phyloP scores from a whole-genome alignment of 2,329 filamentous ascomycete species.

The Neopestalotiopsis sp. region DNA sequence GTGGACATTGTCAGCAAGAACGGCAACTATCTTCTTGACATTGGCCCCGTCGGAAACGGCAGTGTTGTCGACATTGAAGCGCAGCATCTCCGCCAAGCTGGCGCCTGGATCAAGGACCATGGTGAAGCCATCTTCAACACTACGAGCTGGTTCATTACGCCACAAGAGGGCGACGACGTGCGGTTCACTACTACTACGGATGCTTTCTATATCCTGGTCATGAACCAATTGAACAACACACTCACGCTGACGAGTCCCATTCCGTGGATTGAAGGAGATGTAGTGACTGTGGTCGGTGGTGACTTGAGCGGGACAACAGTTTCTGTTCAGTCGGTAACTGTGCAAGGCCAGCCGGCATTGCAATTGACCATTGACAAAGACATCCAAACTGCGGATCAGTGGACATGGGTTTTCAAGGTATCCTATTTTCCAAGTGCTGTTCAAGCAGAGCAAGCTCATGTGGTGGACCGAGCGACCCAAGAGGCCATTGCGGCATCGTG shows the following conservation, averaged over 20 bases:
- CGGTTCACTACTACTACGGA: conserved; percentile 58
- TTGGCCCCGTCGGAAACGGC: conserved; percentile 62
- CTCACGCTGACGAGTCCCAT: conserved; percentile 36
- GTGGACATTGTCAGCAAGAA: conserved; percentile 38
- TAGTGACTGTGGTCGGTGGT: conserved; percentile 48
- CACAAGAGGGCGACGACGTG: conserved; percentile 39
- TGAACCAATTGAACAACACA: conserved; percentile 30
- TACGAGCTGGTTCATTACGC: conserved; percentile 46
- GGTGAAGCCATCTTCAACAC: conserved; percentile 63
- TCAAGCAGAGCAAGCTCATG: neutral
- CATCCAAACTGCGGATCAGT: conserved; percentile 31
- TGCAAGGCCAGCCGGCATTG: conserved; percentile 20
- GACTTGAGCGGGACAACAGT: conserved; percentile 31
- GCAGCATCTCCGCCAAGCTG: conserved; percentile 54
- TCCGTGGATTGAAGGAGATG: conserved; percentile 46
- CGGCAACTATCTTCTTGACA: conserved; percentile 58
- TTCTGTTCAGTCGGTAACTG: conserved; percentile 29
- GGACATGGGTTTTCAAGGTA: conserved; percentile 23
- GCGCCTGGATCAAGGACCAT: conserved; percentile 58
- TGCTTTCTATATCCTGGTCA: conserved; percentile 57
- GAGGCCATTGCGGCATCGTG: neutral
- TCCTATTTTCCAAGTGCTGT: neutral
- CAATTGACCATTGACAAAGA: conserved; percentile 27
- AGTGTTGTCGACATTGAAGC: conserved; percentile 56
- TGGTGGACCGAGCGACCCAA: neutral